These are phyloP conservation scores for Dacryopinax primogenitus DNA, from an alignment of 768 basidiomycete species.

Conservation along the genomic window DNA sequence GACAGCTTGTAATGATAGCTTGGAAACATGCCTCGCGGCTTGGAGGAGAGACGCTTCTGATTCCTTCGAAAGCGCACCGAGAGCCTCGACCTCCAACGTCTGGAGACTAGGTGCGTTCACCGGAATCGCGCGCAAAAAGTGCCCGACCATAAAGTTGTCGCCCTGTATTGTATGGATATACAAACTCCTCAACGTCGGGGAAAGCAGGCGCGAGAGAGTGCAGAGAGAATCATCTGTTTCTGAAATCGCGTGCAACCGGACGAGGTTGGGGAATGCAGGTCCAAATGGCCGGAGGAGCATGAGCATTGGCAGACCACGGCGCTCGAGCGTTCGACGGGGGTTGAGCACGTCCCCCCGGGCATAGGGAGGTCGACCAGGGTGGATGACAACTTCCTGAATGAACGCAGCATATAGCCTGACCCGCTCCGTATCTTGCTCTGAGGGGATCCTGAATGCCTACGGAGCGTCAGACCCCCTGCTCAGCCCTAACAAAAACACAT, in stretches of 20 bases:
- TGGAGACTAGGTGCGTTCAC: neutral
- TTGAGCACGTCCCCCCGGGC: neutral
- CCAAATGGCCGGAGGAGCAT: slow-evolving; percentile 1
- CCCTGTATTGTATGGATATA: neutral
- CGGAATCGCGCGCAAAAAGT: neutral
- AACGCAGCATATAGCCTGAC: neutral
- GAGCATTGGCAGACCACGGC: neutral
- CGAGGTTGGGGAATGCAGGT: neutral
- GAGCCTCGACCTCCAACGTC: neutral
- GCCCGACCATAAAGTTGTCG: slow-evolving; percentile 6
- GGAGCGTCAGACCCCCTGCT: neutral
- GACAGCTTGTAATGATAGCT: neutral
- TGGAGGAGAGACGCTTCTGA: neutral
- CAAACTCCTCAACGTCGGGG: neutral
- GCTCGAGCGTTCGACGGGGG: neutral
- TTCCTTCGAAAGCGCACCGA: neutral
- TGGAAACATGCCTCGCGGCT: neutral
- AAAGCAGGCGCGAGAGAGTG: neutral
- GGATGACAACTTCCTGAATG: neutral
- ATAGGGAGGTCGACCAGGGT: slow-evolving; percentile 1
- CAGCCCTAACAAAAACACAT: neutral
- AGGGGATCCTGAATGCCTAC: neutral
- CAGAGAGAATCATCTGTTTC: slow-evolving; percentile 2
- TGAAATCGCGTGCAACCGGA: neutral
- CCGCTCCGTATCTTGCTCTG: neutral